A percentile compares a stretch with the other conserved stretches of the same genome.
Conservation (phyloP, 2,329 filamentous ascomycete genomes). For the Grosmannia penicillata region DNA sequence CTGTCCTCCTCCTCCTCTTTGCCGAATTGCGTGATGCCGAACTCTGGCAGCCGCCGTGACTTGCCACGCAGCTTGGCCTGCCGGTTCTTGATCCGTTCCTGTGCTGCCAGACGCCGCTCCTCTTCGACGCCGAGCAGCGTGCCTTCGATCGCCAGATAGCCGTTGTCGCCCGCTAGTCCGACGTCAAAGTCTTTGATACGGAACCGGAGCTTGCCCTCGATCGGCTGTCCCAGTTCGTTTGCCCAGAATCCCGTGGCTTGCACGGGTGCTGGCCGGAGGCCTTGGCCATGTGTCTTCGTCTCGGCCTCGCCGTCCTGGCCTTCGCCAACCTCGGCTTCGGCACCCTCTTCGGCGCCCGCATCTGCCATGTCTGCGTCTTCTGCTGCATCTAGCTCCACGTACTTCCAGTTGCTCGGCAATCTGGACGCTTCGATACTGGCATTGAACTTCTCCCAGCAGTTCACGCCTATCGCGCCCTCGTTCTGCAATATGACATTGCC, state of each 20-base stretch:
- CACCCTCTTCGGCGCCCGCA: background rate
- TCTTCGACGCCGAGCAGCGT: slow-evolving; percentile 62
- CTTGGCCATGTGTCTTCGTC: slow-evolving; percentile 16
- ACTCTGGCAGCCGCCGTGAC: slow-evolving; percentile 28
- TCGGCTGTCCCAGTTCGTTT: slow-evolving; percentile 51
- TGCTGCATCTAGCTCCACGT: slow-evolving; percentile 40
- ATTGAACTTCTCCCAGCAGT: slow-evolving; percentile 87
- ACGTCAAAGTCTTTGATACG: slow-evolving; percentile 76
- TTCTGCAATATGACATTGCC: slow-evolving; percentile 77
- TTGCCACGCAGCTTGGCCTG: slow-evolving; percentile 21
- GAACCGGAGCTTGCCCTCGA: slow-evolving; percentile 60
- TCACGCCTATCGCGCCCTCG: slow-evolving; percentile 74
- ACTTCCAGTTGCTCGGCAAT: slow-evolving; percentile 67
- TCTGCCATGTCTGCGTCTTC: slow-evolving; percentile 15
- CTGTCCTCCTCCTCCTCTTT: slow-evolving; percentile 28
- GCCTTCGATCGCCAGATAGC: slow-evolving; percentile 74
- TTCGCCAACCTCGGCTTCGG: background rate
- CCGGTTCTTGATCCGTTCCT: slow-evolving; percentile 31
- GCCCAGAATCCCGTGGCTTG: slow-evolving; percentile 59
- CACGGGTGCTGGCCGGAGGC: slow-evolving; percentile 28
- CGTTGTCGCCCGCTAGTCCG: slow-evolving; percentile 57
- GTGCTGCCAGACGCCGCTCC: slow-evolving; percentile 43
- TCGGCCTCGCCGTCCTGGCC: slow-evolving; percentile 14
- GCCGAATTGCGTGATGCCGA: slow-evolving; percentile 41
- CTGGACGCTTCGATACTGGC: slow-evolving; percentile 67